These are phyloP conservation scores for Diaporthe helianthi DNA, from an alignment of 2,329 filamentous ascomycete genomes.

Conservation along the genomic window DNA sequence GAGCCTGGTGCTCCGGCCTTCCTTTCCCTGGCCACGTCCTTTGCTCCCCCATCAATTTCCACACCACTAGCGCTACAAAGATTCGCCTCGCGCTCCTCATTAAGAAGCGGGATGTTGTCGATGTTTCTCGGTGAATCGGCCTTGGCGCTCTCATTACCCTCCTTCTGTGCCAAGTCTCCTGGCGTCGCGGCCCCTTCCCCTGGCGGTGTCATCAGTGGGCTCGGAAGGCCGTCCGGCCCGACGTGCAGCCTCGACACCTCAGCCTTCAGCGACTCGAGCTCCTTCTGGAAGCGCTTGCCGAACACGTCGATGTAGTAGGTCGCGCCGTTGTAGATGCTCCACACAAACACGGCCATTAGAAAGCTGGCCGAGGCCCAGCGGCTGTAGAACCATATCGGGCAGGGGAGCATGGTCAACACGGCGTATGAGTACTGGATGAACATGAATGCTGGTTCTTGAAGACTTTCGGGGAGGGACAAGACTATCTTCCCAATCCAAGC, in stretches of 20 bases:
- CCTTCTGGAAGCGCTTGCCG: slow-evolving; percentile 94
- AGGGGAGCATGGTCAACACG: slow-evolving; percentile 90
- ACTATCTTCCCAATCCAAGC: slow-evolving; percentile 89
- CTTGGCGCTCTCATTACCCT: slow-evolving; percentile 34
- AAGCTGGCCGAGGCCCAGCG: slow-evolving; percentile 80
- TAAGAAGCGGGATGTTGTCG: slow-evolving; percentile 65
- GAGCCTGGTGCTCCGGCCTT: slow-evolving; percentile 43
- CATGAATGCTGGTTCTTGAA: slow-evolving; percentile 96
- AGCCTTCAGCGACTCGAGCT: slow-evolving; percentile 85
- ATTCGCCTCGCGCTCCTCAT: slow-evolving; percentile 49
- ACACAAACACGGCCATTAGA: slow-evolving; percentile 82
- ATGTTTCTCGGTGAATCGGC: slow-evolving; percentile 42
- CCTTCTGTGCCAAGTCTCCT: slow-evolving; percentile 27
- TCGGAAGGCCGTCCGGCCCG: slow-evolving; percentile 56
- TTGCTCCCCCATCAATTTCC: slow-evolving; percentile 52
- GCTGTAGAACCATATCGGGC: slow-evolving; percentile 93
- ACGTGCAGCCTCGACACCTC: slow-evolving; percentile 91
- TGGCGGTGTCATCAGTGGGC: slow-evolving; percentile 49
- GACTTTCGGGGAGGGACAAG: slow-evolving; percentile 72
- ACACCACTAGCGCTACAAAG: slow-evolving; percentile 30
- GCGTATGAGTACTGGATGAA: slow-evolving; percentile 93
- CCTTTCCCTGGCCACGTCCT: slow-evolving; percentile 56
- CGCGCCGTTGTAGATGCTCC: slow-evolving; percentile 96
- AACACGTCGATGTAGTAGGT: slow-evolving; percentile 99
- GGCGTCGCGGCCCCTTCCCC: slow-evolving; percentile 34